Evolutionary conservation across 2,329 filamentous ascomycete species (phyloP).

Genomic region (Paecilomyces sp.): DNA sequence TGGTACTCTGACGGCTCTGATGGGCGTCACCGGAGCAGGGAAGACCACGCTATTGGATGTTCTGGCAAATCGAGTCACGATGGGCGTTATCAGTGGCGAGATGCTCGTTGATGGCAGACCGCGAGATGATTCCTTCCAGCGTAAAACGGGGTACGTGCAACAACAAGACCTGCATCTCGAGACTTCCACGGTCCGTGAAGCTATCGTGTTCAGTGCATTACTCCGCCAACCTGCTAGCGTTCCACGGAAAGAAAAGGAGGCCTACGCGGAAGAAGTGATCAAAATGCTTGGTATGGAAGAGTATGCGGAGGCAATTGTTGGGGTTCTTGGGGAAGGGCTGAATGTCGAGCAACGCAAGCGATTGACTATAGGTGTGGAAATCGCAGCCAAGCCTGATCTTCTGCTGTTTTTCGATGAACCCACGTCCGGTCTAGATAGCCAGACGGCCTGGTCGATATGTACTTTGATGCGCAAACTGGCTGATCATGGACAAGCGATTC

Average conservation of each 20-base stretch:
- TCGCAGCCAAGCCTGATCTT: conserved; percentile 83
- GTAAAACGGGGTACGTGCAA: conserved; percentile 86
- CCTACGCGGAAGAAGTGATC: conserved; percentile 86
- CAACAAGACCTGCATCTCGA: conserved; percentile 85
- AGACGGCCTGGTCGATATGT: conserved; percentile 89
- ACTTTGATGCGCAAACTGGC: conserved; percentile 84
- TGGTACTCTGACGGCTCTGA: conserved; percentile 79
- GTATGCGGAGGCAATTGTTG: conserved; percentile 87
- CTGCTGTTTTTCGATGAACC: conserved; percentile 92
- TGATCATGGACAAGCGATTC: conserved; percentile 80
- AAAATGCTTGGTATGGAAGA: conserved; percentile 83
- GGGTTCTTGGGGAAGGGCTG: conserved; percentile 75
- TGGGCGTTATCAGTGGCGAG: conserved; percentile 84
- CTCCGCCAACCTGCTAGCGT: conserved; percentile 74
- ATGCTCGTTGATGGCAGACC: conserved; percentile 75
- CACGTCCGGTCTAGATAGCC: conserved; percentile 86
- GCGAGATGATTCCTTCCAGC: conserved; percentile 76
- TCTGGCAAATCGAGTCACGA: conserved; percentile 75
- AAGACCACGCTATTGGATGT: conserved; percentile 89
- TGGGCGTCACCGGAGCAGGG: conserved; percentile 84
- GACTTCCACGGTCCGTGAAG: conserved; percentile 81
- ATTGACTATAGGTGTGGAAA: conserved; percentile 90
- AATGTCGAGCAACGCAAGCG: conserved; percentile 62
- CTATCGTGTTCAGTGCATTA: conserved; percentile 75
- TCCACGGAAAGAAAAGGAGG: conserved; percentile 67